Percentiles rank a stretch among this genome's conserved stretches.
Conservation (phyloP, 768 basidiomycete species). For the Boletus pseudo-olivaceus region DNA sequence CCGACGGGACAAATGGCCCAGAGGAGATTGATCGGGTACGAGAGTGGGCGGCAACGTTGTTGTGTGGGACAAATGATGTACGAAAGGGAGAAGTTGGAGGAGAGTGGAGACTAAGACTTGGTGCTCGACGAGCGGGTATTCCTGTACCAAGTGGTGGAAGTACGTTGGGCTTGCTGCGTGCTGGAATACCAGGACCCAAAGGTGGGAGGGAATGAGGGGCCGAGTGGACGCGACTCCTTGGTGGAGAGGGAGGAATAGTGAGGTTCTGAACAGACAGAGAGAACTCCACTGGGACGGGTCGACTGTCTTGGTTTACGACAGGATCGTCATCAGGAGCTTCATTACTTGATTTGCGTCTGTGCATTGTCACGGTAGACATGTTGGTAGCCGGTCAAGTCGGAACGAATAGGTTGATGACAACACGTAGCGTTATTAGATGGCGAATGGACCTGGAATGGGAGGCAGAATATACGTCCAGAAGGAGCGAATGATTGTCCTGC, state of each 20-base stretch:
- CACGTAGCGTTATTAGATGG: background rate
- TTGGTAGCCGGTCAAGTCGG: background rate
- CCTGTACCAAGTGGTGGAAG: constrained; percentile 26
- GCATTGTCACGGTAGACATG: constrained; percentile 23
- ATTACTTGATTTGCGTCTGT: constrained; percentile 45
- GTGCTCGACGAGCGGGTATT: constrained; percentile 26
- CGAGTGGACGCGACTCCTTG: constrained; percentile 27
- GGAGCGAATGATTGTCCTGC: background rate
- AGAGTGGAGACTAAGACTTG: constrained; percentile 21
- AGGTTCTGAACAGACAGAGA: constrained; percentile 5
- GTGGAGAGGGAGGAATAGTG: constrained; percentile 15
- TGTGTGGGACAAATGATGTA: constrained; percentile 19
- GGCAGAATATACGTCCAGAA: background rate
- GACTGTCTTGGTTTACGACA: constrained; percentile 7
- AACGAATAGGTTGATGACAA: background rate
- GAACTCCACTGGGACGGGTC: background rate
- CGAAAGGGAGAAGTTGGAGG: constrained; percentile 34
- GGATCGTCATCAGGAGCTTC: constrained; percentile 34
- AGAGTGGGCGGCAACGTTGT: constrained; percentile 14
- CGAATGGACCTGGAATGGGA: background rate
- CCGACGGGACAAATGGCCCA: constrained; percentile 23
- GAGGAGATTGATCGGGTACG: constrained; percentile 35
- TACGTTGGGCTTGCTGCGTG: constrained; percentile 15
- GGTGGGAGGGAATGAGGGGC: constrained; percentile 19
- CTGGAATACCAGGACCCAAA: constrained; percentile 21